Evolutionary conservation across 345 rosid species (phyloP), one percentile per base, ranked within the genome.

Genomic region (Raphanus sativus): DNA sequence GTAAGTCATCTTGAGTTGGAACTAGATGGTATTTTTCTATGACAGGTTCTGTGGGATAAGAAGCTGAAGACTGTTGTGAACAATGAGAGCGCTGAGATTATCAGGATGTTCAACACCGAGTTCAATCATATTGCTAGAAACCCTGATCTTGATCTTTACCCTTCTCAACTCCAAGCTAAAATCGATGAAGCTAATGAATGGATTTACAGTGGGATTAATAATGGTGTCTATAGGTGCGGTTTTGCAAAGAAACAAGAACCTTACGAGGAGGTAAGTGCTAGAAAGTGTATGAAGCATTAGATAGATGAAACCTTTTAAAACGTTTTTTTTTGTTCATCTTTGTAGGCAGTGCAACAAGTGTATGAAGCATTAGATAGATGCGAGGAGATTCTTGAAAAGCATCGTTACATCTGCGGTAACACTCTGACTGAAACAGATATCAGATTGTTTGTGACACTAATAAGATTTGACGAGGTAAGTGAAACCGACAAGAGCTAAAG

Each of bases 341-440:
- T 38, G 67, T 81, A 94, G 98, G 97, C 98, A 55, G 85, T 85
- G 21, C 86, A 79, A 77, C 83, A 89, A 52, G 45, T 94, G 71
- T 89, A 81, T 60, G 91, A 89, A 69, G 89, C 94, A 70, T 13
- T 94, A 75, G 97, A 91, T 78, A 88, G 74, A 84, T 90, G 96
- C 9, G 97, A 94, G 69, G 87, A 77, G 65, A 83, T 91, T 71
- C 96, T 94, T 13, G 70, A 83, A 61, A 86, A 89, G 83, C 89
- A 90, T 10, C 75, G 90, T 0, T 94, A 85, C 77, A 81, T 94
- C 10, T 94, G 97, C 38, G 96, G 94, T 56, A 87, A 89, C 66
- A 71, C 70, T 38, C 69, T 91, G 55, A 80, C 96, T 1, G 98
- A 94, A 80, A 83, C 93, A 3, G 96, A 91, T 84, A 81, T 94